Conservation (phyloP, 2,329 filamentous ascomycete species). For the Phaeosphaeria sp. region DNA sequence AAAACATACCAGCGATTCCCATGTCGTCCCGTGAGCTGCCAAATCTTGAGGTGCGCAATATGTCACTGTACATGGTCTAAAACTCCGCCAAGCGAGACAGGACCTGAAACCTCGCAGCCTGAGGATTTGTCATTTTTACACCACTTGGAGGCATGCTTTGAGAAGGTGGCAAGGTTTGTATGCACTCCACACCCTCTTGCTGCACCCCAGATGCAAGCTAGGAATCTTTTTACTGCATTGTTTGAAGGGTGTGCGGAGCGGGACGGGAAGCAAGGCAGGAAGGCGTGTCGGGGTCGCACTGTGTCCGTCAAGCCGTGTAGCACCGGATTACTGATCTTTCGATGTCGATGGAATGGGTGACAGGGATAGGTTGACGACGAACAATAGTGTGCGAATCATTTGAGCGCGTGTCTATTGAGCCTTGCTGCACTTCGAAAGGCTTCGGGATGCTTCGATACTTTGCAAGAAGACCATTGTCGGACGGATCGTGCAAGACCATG, state of each 20-base stretch:
- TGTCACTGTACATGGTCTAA: too few species aligned
- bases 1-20: background rate
- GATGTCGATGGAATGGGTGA: too few species aligned
- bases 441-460: too few species aligned
- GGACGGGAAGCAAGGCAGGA: background rate
- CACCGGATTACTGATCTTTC: too few species aligned
- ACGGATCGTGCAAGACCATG: too few species aligned
- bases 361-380: too few species aligned
- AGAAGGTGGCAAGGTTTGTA: background rate
- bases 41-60: too few species aligned
- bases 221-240: background rate
- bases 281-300: background rate
- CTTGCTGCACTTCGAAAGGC: too few species aligned
- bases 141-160: background rate
- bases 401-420: too few species aligned
- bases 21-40: too few species aligned
- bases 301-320: background rate
- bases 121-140: constrained; percentile 7
- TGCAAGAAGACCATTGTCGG: too few species aligned
- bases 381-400: too few species aligned
- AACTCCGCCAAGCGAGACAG: background rate
- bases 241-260: background rate
- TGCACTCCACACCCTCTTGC: background rate
- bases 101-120: background rate
- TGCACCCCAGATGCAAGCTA: background rate